Evolutionary conservation across 768 basidiomycete genomes (phyloP).

Genomic region (Trametes elegans): DNA sequence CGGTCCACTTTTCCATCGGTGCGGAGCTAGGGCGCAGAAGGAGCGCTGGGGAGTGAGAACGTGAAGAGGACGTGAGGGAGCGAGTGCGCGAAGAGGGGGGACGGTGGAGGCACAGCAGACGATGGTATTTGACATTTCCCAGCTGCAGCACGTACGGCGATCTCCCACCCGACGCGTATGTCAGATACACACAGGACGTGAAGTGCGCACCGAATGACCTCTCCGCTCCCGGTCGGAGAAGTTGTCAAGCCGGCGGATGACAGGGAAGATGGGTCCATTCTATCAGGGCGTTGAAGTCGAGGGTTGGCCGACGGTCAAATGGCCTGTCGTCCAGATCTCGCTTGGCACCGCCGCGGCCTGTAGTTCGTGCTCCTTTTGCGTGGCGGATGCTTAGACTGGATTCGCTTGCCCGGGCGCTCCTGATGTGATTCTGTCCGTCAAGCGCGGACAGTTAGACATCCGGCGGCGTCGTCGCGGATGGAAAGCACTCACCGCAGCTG

Average conservation of each 20-base stretch:
- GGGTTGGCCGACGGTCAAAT: too few relatives aligned
- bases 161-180: neutral
- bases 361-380: neutral
- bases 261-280: neutral
- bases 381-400: neutral
- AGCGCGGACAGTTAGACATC: slow-evolving; percentile 13
- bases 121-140: neutral
- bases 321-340: neutral
- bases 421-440: neutral
- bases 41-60: neutral
- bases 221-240: slow-evolving; percentile 8
- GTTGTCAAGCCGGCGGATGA: slow-evolving; percentile 9
- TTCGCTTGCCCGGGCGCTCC: neutral
- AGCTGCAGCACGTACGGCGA: neutral
- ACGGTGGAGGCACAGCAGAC: neutral
- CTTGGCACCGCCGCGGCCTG: neutral
- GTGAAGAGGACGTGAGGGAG: neutral
- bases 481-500: neutral
- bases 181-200: neutral
- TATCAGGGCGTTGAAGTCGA: neutral
- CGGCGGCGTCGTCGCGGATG: neutral
- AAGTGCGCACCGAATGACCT: neutral
- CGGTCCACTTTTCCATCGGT: neutral
- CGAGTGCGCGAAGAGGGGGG: neutral
- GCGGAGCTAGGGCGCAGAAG: neutral